Base-by-base conservation (phyloP, 2,329 filamentous ascomycete species). In the Xylaria sp. region DNA sequence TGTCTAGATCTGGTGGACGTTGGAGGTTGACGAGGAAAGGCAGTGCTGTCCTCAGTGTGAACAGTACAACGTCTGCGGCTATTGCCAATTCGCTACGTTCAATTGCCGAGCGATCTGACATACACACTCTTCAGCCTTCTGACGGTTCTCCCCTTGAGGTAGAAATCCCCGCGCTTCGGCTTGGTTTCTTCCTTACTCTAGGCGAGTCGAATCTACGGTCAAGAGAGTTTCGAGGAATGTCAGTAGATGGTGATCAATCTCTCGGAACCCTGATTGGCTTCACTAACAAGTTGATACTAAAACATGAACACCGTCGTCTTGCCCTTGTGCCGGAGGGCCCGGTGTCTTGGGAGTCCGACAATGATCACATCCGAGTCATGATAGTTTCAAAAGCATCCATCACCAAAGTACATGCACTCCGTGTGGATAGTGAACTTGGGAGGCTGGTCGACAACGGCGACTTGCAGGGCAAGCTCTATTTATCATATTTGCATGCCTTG, bases 401-500 rank as follows among this genome's bases (percentile, higher is more conserved):
- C 32, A 55, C 47, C 2, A 59, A 53, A 57, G 37, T 66, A 5
- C 58, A 69, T 21, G n/a, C 62, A 3, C 29, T 59, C 5, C 13
- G 51, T 18, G 5, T 63, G 10, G 63, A 69, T 37, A n/a, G 29
- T 5, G 6, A 60, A 16, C 60, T 66, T 21, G 59, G 63, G 1
- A 53, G 58, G n/a, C 55, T 69, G 18, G 21, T 21, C 16, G 67
- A 63, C 29, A 60, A 66, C 16, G 58, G 63, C 3, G 53, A 55
- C 25, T 21, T 69, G 12, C 59, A 69, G 44, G 21, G 67, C 27
- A 66, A 63, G 16, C 58, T 69, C 13, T 69, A 60, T n/a, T 4
- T 66, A 3, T 63, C 68, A 12, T 70, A 65, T 29, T 50, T 88
- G 0, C 90, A 92, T 73, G 90, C 89, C 0, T 78, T 84, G 3